Conservation (phyloP, 2,329 filamentous ascomycete species). For the Fusarium austroafricanum region DNA sequence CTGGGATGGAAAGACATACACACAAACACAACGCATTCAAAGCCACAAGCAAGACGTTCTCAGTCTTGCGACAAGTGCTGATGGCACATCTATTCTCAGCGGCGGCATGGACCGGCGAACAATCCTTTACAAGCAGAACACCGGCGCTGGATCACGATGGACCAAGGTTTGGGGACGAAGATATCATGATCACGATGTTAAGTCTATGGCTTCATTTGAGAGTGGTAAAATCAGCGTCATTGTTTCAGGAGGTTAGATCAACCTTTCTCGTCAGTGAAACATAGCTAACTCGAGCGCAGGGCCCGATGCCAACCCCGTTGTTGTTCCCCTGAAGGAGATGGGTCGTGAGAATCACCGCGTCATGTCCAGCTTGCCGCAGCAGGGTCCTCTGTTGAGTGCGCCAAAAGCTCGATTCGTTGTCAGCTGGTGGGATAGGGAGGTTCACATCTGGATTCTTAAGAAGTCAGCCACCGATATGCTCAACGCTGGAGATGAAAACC, state of each 20-base stretch:
- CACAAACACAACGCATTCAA: constrained; percentile 85
- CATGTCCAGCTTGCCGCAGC: constrained; percentile 86
- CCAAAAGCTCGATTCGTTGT: constrained; percentile 79
- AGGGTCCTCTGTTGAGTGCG: constrained; percentile 78
- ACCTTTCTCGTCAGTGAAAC: background rate
- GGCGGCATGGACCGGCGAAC: constrained; percentile 93
- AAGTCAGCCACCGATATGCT: constrained; percentile 61
- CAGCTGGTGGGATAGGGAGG: constrained; percentile 91
- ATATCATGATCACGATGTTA: constrained; percentile 94
- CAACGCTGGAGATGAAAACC: constrained; percentile 53
- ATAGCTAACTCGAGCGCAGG: constrained; percentile 60
- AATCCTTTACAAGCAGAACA: constrained; percentile 79
- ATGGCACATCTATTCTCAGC: constrained; percentile 86
- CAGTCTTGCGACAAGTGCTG: constrained; percentile 82
- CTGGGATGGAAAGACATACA: constrained; percentile 94
- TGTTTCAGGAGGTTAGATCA: constrained; percentile 84
- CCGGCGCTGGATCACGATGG: constrained; percentile 76
- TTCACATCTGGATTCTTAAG: constrained; percentile 80
- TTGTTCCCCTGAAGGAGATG: constrained; percentile 79
- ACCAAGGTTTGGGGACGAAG: constrained; percentile 85
- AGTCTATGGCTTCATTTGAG: constrained; percentile 92
- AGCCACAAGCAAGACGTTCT: constrained; percentile 91
- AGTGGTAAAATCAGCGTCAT: constrained; percentile 84
- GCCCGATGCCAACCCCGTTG: constrained; percentile 84
- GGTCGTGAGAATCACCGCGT: constrained; percentile 85